Evolutionary conservation across 306 rosid genomes (phyloP), one percentile per base, ranked within the genome.

Genomic region (Sesbania bispinosa): DNA sequence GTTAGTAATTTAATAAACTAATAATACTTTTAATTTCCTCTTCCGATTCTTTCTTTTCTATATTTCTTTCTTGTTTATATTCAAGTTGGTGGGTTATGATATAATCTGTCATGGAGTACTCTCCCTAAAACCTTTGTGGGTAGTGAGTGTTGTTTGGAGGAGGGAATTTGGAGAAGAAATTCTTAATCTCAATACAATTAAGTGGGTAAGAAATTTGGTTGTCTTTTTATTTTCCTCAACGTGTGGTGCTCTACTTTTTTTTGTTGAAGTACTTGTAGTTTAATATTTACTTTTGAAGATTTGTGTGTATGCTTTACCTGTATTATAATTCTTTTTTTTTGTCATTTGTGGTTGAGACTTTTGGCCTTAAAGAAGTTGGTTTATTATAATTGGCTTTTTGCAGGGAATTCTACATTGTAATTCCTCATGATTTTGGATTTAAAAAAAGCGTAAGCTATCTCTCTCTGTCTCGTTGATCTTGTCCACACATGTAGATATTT

Each of bases 351-450:
- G 65, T 50, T 20, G 33, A 42, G n/a, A 43, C 13, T 47, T 80
- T 73, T 29, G 36, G 29, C 53, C 68, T 58, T 33, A 52, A 54
- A 47, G 65, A 67, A 26, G 45, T 35, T 74, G 77, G 53, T 68
- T 41, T 51, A 5, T 57, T 19, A 75, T 78, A 73, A 29, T 60
- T 81, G 58, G 13, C 72, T 73, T 79, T 67, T 54, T 82, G 89
- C 92, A 95, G 99, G 83, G 96, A 95, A 78, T 91, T 95, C 87
- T 95, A 91, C 78, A 89, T 96, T 13, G 87, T 91, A 78, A 91
- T 95, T 84, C 99, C 97, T 75, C 99, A 95, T 70, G 97, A 95
- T 73, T 91, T 89, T 59, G 96, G 99, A 75, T 95, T 91, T 77
- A 89, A 82, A 67, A 91, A 95, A 77, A 91, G 97, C 47, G 97